Base-by-base conservation (phyloP, 1,284 basidiomycete species). In the Cutaneotrichosporon sp. region DNA sequence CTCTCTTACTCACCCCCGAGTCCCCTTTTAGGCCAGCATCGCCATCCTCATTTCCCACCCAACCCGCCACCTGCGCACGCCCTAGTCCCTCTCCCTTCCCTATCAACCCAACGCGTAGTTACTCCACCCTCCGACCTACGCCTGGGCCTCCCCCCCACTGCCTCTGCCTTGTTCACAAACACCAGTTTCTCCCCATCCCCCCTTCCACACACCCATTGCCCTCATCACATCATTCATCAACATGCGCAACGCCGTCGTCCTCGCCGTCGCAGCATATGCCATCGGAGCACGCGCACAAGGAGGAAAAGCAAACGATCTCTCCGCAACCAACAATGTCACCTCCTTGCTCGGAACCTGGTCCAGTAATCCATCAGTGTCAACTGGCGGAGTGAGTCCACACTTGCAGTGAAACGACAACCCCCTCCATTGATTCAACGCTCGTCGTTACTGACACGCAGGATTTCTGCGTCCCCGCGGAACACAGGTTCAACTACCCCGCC, bases 381-480 rank as follows among this genome's bases (percentile, higher is more conserved):
- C 92, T 16, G 92, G 92, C 34, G 33, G 83, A n/a, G 90, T 92
- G 68, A 74, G 90, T 84, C 26, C 33, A 31, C 22, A 29, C 31
- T 29, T 14, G 42, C 38, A 22, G n/a, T n/a, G n/a, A n/a, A n/a
- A n/a, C n/a, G n/a, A n/a, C n/a, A n/a, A n/a, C n/a, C n/a, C n/a
- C n/a, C n/a, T n/a, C n/a, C n/a, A n/a, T 16, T 38, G 35, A 11
- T 38, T 17, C 10, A 11, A 22, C 11, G 12, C 35, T 7, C 6
- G n/a, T 4, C 5, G 17, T 47, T 8, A 6, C 26, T 47, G 11
- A 37, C 46, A 5, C 8, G 31, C 63, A 93, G 90, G 78, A 79
- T 54, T 94, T 93, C 70, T 89, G 86, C 38, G 83, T 85, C 67
- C 91, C 92, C 1, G 79, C 81, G 42, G 87, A 90, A 64, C 76